phyloP scores from a whole-genome alignment of 2,329 filamentous ascomycete genomes.

The Sporothrix inflata region DNA sequence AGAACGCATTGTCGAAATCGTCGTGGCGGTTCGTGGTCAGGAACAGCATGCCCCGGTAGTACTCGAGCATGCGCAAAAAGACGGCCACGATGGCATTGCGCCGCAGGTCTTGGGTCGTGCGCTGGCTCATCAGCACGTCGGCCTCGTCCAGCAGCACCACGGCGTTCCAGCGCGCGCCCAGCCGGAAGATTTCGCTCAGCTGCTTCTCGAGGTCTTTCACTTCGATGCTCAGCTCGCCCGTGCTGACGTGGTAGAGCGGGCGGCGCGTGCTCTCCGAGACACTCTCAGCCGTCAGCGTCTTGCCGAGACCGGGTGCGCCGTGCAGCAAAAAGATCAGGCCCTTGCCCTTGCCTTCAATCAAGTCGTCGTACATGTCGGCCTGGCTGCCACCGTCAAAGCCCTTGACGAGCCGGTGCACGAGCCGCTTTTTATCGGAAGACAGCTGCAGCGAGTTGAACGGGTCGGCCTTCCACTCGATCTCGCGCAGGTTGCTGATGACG shows the following conservation, averaged over 20 bases:
- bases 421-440: conserved; percentile 14
- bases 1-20: conserved; percentile 48
- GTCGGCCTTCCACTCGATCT: conserved; percentile 20
- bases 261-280: conserved; percentile 54
- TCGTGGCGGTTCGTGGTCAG: conserved; percentile 50
- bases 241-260: conserved; percentile 57
- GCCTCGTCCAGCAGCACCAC: conserved; percentile 74
- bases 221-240: conserved; percentile 72
- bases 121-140: conserved; percentile 44
- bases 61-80: conserved; percentile 45
- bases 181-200: conserved; percentile 70
- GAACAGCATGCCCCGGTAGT: conserved; percentile 44
- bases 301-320: conserved; percentile 23
- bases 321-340: conserved; percentile 24
- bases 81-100: conserved; percentile 42
- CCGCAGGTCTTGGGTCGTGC: conserved; percentile 41
- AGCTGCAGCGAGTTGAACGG: conserved; percentile 23
- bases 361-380: conserved; percentile 23
- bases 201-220: conserved; percentile 66
- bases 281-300: conserved; percentile 40
- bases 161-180: conserved; percentile 73
- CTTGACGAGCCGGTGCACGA: conserved; percentile 22
- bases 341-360: conserved; percentile 25
- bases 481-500: conserved; percentile 21
- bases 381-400: conserved; percentile 22